A percentile compares a stretch with the other conserved stretches of the same genome.
Conservation (phyloP, 495 filamentous ascomycete genomes). For the Daldinia loculata region DNA sequence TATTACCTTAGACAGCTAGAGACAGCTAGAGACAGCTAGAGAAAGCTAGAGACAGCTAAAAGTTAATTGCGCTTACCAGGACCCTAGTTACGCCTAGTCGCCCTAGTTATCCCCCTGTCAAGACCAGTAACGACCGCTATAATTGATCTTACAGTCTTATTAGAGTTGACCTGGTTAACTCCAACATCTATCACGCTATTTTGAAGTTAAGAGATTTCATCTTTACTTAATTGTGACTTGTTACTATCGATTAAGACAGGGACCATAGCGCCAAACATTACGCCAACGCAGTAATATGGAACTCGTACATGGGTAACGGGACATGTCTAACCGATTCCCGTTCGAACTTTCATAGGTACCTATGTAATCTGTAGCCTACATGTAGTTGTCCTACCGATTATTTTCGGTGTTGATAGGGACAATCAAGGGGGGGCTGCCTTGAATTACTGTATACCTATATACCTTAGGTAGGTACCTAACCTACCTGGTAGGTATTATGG, state of each 20-base stretch:
- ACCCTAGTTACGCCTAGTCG: background rate
- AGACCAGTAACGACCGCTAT: background rate
- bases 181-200: slow-evolving; percentile 3
- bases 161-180: background rate
- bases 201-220: background rate
- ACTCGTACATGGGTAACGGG: slow-evolving; percentile 1
- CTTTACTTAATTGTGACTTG: slow-evolving; percentile 4
- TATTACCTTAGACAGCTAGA: background rate
- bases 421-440: slow-evolving; percentile 26
- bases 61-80: background rate
- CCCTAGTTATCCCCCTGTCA: slow-evolving; percentile 2
- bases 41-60: background rate
- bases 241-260: slow-evolving; percentile 4
- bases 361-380: background rate
- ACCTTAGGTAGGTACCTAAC: background rate
- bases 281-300: background rate
- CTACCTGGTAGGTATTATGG: no score
- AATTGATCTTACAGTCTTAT: background rate
- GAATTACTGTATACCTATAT: slow-evolving; percentile 5
- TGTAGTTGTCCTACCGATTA: slow-evolving; percentile 17
- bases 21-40: no score
- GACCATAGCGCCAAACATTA: background rate
- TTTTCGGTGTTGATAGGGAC: slow-evolving; percentile 14
- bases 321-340: background rate
- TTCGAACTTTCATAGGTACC: background rate